Evolutionary conservation across 208 protist genomes (phyloP), one percentile per base, ranked within the genome.

Genomic region (Naegleria fowleri): DNA sequence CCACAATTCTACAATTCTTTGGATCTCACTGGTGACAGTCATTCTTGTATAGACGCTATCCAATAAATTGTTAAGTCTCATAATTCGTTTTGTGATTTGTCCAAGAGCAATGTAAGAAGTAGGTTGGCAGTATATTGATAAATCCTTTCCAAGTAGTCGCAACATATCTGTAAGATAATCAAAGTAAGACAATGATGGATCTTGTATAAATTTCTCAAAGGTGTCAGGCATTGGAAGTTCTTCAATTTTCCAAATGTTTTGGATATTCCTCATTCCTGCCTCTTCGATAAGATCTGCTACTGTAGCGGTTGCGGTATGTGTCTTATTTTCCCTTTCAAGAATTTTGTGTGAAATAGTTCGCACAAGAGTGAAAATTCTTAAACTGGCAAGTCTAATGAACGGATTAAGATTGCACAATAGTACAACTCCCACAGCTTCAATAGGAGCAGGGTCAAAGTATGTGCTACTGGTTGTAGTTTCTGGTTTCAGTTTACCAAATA

Each of bases 231-330:
- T 16, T 5, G 16, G 7, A 33, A 16, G 5, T 36, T 79, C 67
- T 29, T 67, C 55, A 29, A 15, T 29, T 79, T 79, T 79, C 19
- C 85, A 88, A 58, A 88, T 40, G 9, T 52, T 58, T 40, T 88
- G 22, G 5, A 88, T 39, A 36, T 40, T 25, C 25, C 33, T 58
- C 22, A 58, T 33, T 39, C 85, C 85, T 19, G 19, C 5, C 59
- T 89, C 86, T 41, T 89, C 86, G 0, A 67, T 25, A 13, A 89
- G 25, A 40, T 89, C 48, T 38, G 41, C 86, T n/a, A 89, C 48
- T 33, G 86, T 67, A 5, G 83, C 39, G 15, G 40, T 40, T 13
- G 6, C 36, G 29, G 15, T n/a, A 16, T 39, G 7, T 6, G 9
- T 39, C 13, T 86, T 43, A 0, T 86, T 48, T 86, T 86, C 39